Base-by-base conservation (phyloP, 2,329 filamentous ascomycete genomes). In the Calonectria henricotiae region DNA sequence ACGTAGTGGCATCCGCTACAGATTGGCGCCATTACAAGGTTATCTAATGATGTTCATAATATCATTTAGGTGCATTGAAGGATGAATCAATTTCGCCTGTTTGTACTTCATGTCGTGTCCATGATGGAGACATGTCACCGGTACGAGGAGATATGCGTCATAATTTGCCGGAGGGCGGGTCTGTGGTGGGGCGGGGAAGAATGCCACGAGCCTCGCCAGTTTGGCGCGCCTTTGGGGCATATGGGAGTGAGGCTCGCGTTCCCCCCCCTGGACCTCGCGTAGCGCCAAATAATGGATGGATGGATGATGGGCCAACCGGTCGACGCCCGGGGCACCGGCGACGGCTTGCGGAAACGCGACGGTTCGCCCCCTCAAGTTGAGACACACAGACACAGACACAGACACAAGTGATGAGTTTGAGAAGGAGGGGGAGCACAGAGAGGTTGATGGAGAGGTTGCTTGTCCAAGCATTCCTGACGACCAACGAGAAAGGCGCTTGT, bases 141-240 rank as follows among this genome's bases (percentile, higher is more conserved):
- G 41, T 65, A 49, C 62, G 35, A 60, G 71, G 43, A 41, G n/a
- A 35, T 61, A 68, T 75, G 72, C 73, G 69, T 77, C 75, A 77
- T 75, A 72, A 75, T 67, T 67, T 62, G 65, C 67, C 46, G 47
- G 51, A 25, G 65, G 66, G 67, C 72, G 69, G 73, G 63, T 71
- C 69, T 9, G 43, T 67, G 51, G 69, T 71, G 71, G 73, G 67
- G 66, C 61, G 37, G n/a, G 60, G 46, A 41, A 65, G 68, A 55
- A 70, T 63, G 65, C 55, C 64, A 63, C 41, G 72, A 74, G 47
- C 41, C 63, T 68, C 55, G 23, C 69, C 51, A 58, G 27, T 46
- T n/a, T 46, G 43, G 43, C n/a, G 43, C 43, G 43, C 43, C 49
- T 71, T 71, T 65, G 49, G 37, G 58, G 55, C 49, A 49, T 43